phyloP scores from a whole-genome alignment of 139 green algal species.

The Volvox reticuliferus region DNA sequence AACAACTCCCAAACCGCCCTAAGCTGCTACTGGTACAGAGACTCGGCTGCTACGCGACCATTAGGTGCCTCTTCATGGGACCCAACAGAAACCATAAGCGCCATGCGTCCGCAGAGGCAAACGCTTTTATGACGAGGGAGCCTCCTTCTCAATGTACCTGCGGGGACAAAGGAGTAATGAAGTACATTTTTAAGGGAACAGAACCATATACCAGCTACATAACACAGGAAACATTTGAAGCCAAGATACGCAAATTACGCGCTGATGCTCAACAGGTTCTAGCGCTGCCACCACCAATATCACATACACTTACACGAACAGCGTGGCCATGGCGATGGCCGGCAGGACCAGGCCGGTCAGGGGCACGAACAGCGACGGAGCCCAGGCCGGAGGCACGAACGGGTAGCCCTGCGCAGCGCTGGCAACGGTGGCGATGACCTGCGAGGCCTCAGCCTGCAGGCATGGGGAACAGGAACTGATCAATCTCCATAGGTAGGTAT shows the following conservation, averaged over 20 bases:
- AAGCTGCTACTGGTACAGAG: not conserved
- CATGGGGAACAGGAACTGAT: not conserved
- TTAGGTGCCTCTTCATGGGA: not conserved
- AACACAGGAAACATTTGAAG: too few species aligned
- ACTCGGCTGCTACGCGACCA: not conserved
- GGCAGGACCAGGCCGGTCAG: slow-evolving; percentile 64
- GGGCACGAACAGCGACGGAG: slow-evolving; percentile 67
- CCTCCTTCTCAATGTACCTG: slow-evolving; percentile 58
- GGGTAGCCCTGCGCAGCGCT: slow-evolving; percentile 67
- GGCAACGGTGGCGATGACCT: slow-evolving; percentile 66
- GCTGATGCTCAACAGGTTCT: not conserved
- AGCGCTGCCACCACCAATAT: too few species aligned
- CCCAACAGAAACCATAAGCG: not conserved
- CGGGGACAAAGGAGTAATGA: not conserved
- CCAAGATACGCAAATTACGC: too few species aligned
- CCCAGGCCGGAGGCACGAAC: slow-evolving; percentile 70
- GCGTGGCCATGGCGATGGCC: slow-evolving; percentile 65
- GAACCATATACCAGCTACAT: too few species aligned
- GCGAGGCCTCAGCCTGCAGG: slow-evolving; percentile 67
- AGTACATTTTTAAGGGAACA: too few species aligned
- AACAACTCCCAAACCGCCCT: not conserved
- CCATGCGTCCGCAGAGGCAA: not conserved
- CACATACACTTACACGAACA: slow-evolving; percentile 61
- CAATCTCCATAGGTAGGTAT: too few species aligned
- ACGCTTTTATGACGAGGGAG: slow-evolving; percentile 34